Percentiles rank a stretch among this genome's conserved stretches.
phyloP scores from a whole-genome alignment of 2,329 filamentous ascomycete genomes.

The Colletotrichum paranaense region DNA sequence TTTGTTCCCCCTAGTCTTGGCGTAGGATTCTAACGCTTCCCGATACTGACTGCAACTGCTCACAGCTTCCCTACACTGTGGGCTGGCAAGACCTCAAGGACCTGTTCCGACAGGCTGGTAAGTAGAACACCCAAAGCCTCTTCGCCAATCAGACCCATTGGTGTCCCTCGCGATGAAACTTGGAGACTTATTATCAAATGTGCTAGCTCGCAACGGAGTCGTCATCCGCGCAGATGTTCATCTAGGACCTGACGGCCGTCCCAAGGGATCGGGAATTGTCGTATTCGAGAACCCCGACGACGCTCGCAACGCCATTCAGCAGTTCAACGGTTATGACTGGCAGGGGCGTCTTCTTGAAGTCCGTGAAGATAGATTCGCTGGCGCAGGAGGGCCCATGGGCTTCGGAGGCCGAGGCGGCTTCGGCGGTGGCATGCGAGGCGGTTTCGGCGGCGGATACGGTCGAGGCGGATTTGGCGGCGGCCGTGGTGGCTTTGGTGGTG shows the following conservation, averaged over 20 bases:
- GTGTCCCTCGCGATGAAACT: slow-evolving; percentile 12
- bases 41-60: slow-evolving; percentile 42
- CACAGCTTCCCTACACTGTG: slow-evolving; percentile 93
- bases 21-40: slow-evolving; percentile 33
- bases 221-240: slow-evolving; percentile 98
- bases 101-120: slow-evolving; percentile 97
- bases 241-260: slow-evolving; percentile 87
- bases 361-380: slow-evolving; percentile 94
- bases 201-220: slow-evolving; percentile 71
- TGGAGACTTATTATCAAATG: neutral
- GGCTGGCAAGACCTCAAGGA: slow-evolving; percentile 99
- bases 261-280: slow-evolving; percentile 97
- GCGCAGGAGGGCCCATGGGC: slow-evolving; percentile 63
- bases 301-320: slow-evolving; percentile 93
- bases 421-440: slow-evolving; percentile 68
- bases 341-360: slow-evolving; percentile 94
- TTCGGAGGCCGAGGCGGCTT: slow-evolving; percentile 70
- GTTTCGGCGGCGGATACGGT: slow-evolving; percentile 65
- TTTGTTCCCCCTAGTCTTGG: slow-evolving; percentile 69
- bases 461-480: slow-evolving; percentile 59
- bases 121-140: slow-evolving; percentile 53
- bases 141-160: slow-evolving; percentile 6
- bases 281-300: slow-evolving; percentile 96
- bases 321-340: slow-evolving; percentile 99
- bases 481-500: slow-evolving; percentile 55